phyloP scores from a whole-genome alignment of 441 rosid genomes.

The Pelargonium fulgidum region DNA sequence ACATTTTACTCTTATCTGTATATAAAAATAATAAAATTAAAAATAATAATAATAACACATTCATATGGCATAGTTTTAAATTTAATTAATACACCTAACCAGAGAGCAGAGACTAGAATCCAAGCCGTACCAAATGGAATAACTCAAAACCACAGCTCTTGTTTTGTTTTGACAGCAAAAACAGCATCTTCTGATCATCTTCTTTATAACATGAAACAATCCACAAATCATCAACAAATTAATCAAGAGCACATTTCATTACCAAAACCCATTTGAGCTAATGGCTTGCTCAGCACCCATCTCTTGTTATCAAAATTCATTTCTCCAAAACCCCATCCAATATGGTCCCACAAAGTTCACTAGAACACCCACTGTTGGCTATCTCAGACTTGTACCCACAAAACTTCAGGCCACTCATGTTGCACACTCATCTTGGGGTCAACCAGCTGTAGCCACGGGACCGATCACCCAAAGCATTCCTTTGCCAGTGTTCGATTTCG shows the following conservation, averaged over 20 bases:
- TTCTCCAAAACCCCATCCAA: slow-evolving; percentile 14
- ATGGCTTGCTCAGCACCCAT: slow-evolving; percentile 32
- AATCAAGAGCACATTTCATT: neutral
- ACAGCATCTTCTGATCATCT: slow-evolving; percentile 11
- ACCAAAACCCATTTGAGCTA: neutral
- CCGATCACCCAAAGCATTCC: slow-evolving; percentile 4
- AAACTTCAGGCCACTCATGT: slow-evolving; percentile 13
- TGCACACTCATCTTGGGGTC: slow-evolving; percentile 10
- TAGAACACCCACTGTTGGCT: neutral
- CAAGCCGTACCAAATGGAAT: slow-evolving; percentile 19
- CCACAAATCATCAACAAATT: neutral
- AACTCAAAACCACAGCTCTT: neutral
- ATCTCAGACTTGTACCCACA: neutral
- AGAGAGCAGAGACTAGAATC: slow-evolving; percentile 10
- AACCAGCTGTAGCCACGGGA: slow-evolving; percentile 1
- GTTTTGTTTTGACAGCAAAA: slow-evolving; percentile 1
- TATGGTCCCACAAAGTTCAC: slow-evolving; percentile 6
- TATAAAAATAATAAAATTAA: too few species aligned
- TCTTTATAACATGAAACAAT: neutral
- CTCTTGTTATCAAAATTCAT: slow-evolving; percentile 13
- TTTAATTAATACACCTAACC: neutral
- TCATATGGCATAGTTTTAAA: neutral
- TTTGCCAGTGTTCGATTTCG: slow-evolving; percentile 12
- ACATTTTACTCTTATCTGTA: too few species aligned
- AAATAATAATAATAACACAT: too few species aligned